Percentiles rank a stretch among this genome's conserved stretches.
Evolutionary conservation across 2,329 filamentous ascomycete species (phyloP).

Genomic region (Aspergillus niger): DNA sequence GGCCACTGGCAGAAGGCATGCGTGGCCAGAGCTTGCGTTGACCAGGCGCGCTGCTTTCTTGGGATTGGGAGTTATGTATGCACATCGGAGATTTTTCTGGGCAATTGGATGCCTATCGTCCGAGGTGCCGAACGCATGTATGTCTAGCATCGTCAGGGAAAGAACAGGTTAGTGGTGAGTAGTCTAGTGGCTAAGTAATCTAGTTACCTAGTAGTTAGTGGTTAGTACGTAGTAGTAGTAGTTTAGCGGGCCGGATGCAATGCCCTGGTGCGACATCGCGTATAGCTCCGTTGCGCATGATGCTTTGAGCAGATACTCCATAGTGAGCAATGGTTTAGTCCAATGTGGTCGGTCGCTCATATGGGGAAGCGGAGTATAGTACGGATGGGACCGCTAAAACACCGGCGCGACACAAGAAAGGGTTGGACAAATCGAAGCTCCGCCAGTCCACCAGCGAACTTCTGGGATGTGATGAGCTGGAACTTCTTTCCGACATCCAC

Average conservation of each 20-base stretch:
- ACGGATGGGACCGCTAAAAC: neutral
- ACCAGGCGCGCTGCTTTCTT: neutral
- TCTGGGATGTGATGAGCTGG: neutral
- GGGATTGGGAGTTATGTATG: constrained; percentile 8
- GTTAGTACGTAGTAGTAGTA: too few species aligned
- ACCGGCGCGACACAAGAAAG: neutral
- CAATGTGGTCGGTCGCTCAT: neutral
- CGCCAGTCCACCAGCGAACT: neutral
- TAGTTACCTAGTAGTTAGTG: neutral
- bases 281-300: neutral
- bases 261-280: neutral
- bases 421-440: neutral
- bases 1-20: neutral
- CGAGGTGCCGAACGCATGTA: constrained; percentile 13
- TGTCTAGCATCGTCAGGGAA: constrained; percentile 15
- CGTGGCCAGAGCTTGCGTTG: constrained; percentile 9
- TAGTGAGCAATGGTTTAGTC: neutral
- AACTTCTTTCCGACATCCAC: constrained; percentile 1
- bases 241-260: too few species aligned
- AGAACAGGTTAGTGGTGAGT: too few species aligned
- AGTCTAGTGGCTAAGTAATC: neutral
- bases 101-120: constrained; percentile 7
- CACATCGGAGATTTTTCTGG: constrained; percentile 21
- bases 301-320: neutral
- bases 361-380: neutral